These are phyloP conservation scores for Trichosporon faecale DNA, from an alignment of 1,284 basidiomycete genomes.

Conservation along the genomic window DNA sequence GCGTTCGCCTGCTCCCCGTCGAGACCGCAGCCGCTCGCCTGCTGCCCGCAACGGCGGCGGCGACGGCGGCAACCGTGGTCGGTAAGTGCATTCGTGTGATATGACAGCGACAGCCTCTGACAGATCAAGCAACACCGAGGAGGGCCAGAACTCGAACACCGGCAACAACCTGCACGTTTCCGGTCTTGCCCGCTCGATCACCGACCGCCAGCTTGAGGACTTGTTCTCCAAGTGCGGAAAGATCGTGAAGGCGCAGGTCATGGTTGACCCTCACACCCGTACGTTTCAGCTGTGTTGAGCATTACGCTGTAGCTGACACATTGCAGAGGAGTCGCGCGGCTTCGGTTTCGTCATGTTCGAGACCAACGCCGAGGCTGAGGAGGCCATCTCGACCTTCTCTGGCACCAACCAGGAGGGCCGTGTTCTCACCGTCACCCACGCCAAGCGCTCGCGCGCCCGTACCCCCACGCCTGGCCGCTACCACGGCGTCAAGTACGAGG, in stretches of 20 bases:
- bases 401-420: constrained; percentile 82
- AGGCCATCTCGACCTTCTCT: constrained; percentile 78
- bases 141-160: constrained; percentile 63
- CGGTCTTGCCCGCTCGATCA: constrained; percentile 72
- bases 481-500: constrained; percentile 57
- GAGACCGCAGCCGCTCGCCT: constrained; percentile 36
- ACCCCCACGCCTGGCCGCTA: constrained; percentile 94
- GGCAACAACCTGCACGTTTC: constrained; percentile 98
- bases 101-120: background rate
- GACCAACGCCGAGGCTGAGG: constrained; percentile 78
- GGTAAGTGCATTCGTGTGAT: constrained; percentile 19
- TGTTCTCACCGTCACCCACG: constrained; percentile 81
- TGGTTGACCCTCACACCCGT: constrained; percentile 94
- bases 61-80: constrained; percentile 23
- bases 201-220: constrained; percentile 80
- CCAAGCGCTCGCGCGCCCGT: constrained; percentile 85
- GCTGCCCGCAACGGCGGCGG: constrained; percentile 32
- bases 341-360: constrained; percentile 99
- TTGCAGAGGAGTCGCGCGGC: constrained; percentile 73
- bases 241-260: constrained; percentile 81
- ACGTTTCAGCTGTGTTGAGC: constrained; percentile 21
- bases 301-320: background rate
- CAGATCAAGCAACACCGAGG: constrained; percentile 39
- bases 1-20: constrained; percentile 22
- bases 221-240: constrained; percentile 84